Evolutionary conservation across 371 early-diverging fungal genomes (phyloP).

Genomic region (Mortierella sp.): DNA sequence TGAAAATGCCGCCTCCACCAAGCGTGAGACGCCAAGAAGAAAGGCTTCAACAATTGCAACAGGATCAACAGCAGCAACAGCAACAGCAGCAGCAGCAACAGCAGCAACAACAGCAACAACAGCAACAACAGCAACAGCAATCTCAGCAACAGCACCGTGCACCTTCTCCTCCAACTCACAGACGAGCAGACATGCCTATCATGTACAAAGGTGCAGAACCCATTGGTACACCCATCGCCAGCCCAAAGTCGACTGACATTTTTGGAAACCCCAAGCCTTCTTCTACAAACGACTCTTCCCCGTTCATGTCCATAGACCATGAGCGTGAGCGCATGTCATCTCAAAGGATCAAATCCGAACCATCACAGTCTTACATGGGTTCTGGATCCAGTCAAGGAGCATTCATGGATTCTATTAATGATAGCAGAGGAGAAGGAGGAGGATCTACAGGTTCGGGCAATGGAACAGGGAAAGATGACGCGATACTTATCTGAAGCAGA

Average conservation of each 20-base stretch:
- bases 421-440: conserved; percentile 2
- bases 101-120: conserved; percentile 24
- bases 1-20: conserved; percentile 23
- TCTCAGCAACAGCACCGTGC: conserved; percentile 38
- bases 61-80: conserved; percentile 7
- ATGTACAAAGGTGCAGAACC: conserved; percentile 16
- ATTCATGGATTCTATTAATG: not conserved
- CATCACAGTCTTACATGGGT: not conserved
- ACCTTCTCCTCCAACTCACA: conserved; percentile 52
- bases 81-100: conserved; percentile 7
- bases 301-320: not conserved
- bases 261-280: not conserved
- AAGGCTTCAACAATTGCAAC: conserved; percentile 4
- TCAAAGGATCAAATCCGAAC: conserved; percentile 7
- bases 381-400: conserved; percentile 4
- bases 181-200: conserved; percentile 8
- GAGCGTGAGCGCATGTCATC: conserved; percentile 3
- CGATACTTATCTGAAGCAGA: conserved; percentile 28
- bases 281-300: not conserved
- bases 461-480: conserved; percentile 33
- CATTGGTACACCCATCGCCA: not conserved
- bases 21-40: conserved; percentile 15
- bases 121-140: conserved; percentile 27
- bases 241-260: not conserved
- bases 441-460: conserved; percentile 9